phyloP scores from a whole-genome alignment of 805 yeast genomes.

The Starmerella lactis-condensi region DNA sequence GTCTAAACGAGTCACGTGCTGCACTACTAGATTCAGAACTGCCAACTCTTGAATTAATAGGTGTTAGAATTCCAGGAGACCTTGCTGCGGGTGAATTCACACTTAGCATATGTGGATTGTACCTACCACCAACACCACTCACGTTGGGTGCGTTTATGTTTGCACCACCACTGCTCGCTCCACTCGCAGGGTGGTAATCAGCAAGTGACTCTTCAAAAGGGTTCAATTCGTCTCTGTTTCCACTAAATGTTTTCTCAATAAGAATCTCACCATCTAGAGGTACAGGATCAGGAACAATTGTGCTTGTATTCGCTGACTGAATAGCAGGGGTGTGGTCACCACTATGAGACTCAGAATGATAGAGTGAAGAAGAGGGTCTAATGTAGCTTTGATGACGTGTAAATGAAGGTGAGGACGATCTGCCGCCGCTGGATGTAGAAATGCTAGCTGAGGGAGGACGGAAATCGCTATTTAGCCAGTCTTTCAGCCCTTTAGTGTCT shows the following conservation, averaged over 20 bases:
- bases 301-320: too few relatives aligned
- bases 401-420: not conserved
- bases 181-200: not conserved
- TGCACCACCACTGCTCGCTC: not conserved
- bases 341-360: slow-evolving; percentile 6
- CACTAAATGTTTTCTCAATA: not conserved
- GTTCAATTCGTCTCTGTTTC: too few relatives aligned
- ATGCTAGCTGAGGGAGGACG: not conserved
- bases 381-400: not conserved
- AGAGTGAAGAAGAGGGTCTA: not conserved
- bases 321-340: too few relatives aligned
- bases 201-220: too few relatives aligned
- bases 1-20: too few relatives aligned
- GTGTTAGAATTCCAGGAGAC: too few relatives aligned
- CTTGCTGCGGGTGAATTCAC: too few relatives aligned
- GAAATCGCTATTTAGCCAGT: slow-evolving; percentile 7
- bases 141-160: not conserved
- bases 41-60: too few relatives aligned
- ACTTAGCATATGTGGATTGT: too few relatives aligned
- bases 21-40: too few relatives aligned
- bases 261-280: not conserved
- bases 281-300: too few relatives aligned
- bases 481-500: slow-evolving; percentile 2
- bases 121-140: too few relatives aligned
- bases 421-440: not conserved